A percentile compares a stretch with the other conserved stretches of the same genome.
phyloP scores from a whole-genome alignment of 2,329 filamentous ascomycete genomes.

The Claviceps sp. region DNA sequence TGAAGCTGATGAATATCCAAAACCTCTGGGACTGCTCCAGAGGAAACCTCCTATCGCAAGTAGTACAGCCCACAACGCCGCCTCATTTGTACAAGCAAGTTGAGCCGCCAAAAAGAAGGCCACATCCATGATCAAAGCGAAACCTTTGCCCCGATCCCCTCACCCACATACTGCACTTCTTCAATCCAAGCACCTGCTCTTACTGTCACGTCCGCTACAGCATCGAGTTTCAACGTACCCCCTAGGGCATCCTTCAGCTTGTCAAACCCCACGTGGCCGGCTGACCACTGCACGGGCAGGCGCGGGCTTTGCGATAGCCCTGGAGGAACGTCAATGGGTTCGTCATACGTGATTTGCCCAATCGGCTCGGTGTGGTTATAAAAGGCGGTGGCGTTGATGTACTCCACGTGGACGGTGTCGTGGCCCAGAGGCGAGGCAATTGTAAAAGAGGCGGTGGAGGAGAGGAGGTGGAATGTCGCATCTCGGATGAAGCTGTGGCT shows the following conservation, averaged over 20 bases:
- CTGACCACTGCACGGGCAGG: conserved; percentile 69
- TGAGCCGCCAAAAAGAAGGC: neutral
- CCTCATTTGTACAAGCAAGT: too few species aligned
- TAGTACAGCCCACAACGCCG: too few species aligned
- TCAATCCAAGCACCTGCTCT: conserved; percentile 64
- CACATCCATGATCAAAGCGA: conserved; percentile 11
- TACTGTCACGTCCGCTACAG: conserved; percentile 61
- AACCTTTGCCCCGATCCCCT: conserved; percentile 53
- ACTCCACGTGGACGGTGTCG: conserved; percentile 64
- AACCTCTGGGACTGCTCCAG: too few species aligned
- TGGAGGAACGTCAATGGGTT: conserved; percentile 64
- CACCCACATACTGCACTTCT: conserved; percentile 54
- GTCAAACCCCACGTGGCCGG: conserved; percentile 69
- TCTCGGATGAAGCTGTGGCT: conserved; percentile 62
- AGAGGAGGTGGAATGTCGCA: conserved; percentile 75
- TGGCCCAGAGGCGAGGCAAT: conserved; percentile 64
- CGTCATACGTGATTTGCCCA: conserved; percentile 62
- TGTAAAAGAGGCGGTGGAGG: conserved; percentile 74
- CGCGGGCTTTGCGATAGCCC: conserved; percentile 59
- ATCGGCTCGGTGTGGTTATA: conserved; percentile 71
- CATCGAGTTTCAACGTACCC: conserved; percentile 65
- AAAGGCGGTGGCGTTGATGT: conserved; percentile 70
- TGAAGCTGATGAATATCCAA: too few species aligned
- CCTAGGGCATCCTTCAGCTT: conserved; percentile 69
- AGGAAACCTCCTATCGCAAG: too few species aligned